Conservation (phyloP, 352 stramenopile genomes). For the Phytophthora pisi region DNA sequence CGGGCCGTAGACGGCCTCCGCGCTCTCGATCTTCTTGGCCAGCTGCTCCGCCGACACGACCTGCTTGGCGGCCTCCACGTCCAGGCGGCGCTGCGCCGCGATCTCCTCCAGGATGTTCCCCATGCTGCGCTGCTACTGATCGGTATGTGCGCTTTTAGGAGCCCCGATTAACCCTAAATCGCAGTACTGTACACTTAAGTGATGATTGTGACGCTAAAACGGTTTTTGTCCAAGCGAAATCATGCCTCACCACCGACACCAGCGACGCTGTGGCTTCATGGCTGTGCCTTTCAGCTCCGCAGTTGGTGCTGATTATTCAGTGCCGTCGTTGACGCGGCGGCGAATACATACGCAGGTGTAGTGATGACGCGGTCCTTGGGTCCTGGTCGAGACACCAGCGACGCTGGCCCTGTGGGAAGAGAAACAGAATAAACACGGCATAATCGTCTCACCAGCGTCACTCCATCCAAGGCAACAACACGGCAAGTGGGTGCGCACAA, state of each 20-base stretch:
- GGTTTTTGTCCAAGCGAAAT: too few species aligned
- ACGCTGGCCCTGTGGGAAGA: too few species aligned
- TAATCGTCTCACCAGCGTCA: slow-evolving; percentile 3
- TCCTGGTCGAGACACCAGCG: too few species aligned
- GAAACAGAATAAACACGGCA: not conserved
- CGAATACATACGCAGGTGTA: too few species aligned
- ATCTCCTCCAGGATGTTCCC: slow-evolving; percentile 86
- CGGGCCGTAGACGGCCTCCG: slow-evolving; percentile 80
- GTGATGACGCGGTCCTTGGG: too few species aligned
- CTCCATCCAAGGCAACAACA: slow-evolving; percentile 4
- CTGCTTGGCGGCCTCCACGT: slow-evolving; percentile 70
- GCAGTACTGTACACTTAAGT: too few species aligned
- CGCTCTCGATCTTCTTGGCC: slow-evolving; percentile 70
- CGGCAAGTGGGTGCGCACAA: slow-evolving; percentile 7
- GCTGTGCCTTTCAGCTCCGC: too few species aligned
- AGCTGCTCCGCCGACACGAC: slow-evolving; percentile 56
- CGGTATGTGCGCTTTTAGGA: not conserved
- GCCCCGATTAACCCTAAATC: slow-evolving; percentile 3
- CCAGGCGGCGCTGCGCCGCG: slow-evolving; percentile 67
- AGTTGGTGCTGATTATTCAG: too few species aligned
- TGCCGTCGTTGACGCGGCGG: too few species aligned
- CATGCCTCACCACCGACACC: too few species aligned
- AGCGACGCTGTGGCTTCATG: too few species aligned
- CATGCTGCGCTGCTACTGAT: slow-evolving; percentile 6
- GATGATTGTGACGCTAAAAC: not conserved